Evolutionary conservation across 345 rosid species (phyloP), one percentile per base, ranked within the genome.

Genomic region (Cardamine resedifolia): DNA sequence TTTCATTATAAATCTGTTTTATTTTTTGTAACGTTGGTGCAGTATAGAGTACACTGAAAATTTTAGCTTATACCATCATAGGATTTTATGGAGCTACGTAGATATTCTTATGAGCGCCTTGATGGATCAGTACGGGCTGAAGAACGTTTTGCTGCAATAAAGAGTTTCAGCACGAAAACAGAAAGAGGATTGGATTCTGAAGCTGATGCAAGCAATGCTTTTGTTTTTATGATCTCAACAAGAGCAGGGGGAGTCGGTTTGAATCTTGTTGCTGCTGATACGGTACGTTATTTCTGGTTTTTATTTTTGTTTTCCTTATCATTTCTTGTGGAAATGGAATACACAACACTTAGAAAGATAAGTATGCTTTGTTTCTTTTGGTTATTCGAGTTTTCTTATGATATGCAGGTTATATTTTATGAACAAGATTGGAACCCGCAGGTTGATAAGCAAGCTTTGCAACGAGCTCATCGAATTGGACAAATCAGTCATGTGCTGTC

Each of bases 361-460:
- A 15, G 4, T 45, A 34, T 33, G 45, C 41, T 64, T 7, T 65
- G 50, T 4, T 49, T 31, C 27, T 64, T 5, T 33, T 67, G 75
- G 66, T 74, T 19, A 43, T 74, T 55, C 10, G 19, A 64, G 41
- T 68, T 31, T 49, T 38, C 14, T 39, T 2, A 16, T 15, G 20
- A 45, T 63, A 7, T 28, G 41, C 79, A 92, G 98, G 96, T 90
- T 71, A 86, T 92, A 74, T 88, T 90, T 77, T 92, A 85, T 15
- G 98, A 92, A 79, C 96, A 92, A 85, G 96, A 92, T 70, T 92
- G 98, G 98, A 92, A 92, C 72, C 98, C 96, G 38, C 98, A 92
- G 75, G 96, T 90, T 70, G 98, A 88, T 76, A 88, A 86, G 82
- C 96, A 90, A 79, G 98, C 96, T 74, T 75, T 92, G 81, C 98